Evolutionary conservation across 495 filamentous ascomycete genomes (phyloP), one percentile per base, ranked within the genome.

Genomic region (Chaetomium fimeti): DNA sequence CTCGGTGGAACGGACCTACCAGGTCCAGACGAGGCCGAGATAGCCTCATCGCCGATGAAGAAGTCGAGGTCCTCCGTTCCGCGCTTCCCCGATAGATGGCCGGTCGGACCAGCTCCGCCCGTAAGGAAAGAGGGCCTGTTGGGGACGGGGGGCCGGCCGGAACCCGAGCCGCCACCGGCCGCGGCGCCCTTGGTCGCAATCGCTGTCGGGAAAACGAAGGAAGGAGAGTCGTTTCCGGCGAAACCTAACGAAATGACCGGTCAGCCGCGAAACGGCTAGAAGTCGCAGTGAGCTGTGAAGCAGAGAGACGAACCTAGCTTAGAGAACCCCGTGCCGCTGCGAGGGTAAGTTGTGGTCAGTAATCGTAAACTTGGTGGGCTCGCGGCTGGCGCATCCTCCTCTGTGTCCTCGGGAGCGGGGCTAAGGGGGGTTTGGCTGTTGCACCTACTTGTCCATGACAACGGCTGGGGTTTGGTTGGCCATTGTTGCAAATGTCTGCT

Each of bases 391-490:
- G 29, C 45, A 16, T 13, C 24, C 36, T 60, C 54, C 32, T n/a
- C 57, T 12, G 55, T 36, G 52, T 54, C 49, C 43, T 52, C 36
- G 53, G 54, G 61, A 59, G 71, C 60, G 67, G 68, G 68, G 69
- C 64, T 66, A 12, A 47, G 64, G 42, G 56, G 54, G 65, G 32
- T 60, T 63, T 45, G 47, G 55, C 24, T 9, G 60, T 16, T 52
- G 64, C 63, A 84, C 94, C 71, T 88, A 98, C 94, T 98, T 98
- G 94, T 98, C 94, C 91, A 98, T 98, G 91, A 98, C 94, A 97
- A 98, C 95, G 89, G 94, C 94, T 67, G 94, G 94, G 74, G 94
- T 98, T 88, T 97, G 92, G 81, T 87, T 88, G 69, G 94, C 91
- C 94, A 98, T 98, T 73, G 72, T 73, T 69, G 72, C 68, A 60